Conservation (phyloP, 2,329 filamentous ascomycete species). For the Ceratocystis cubensis region DNA sequence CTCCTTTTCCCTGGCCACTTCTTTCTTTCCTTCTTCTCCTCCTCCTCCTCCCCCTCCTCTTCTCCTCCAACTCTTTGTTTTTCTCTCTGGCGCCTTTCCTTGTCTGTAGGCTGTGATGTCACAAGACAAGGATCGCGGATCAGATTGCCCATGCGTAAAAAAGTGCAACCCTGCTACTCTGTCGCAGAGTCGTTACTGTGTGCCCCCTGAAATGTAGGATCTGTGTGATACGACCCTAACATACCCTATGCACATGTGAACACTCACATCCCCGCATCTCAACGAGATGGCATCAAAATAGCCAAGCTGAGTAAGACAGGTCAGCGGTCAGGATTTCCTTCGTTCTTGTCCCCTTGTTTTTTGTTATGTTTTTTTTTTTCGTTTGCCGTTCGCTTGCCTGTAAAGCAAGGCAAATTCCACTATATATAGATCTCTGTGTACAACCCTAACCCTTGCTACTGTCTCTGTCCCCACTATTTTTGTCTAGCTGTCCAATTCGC, state of each 20-base stretch:
- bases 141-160: background rate
- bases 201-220: background rate
- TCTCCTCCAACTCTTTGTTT: background rate
- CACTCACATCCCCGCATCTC: background rate
- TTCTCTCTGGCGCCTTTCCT: background rate
- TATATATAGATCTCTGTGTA: background rate
- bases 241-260: background rate
- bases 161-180: background rate
- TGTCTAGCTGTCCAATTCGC: background rate
- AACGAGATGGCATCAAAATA: background rate
- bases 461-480: background rate
- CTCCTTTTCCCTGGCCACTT: background rate
- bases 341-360: background rate
- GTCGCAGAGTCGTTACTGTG: background rate
- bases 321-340: background rate
- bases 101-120: slow-evolving; percentile 2
- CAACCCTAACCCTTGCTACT: background rate
- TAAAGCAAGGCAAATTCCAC: no score
- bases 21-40: background rate
- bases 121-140: slow-evolving; percentile 1
- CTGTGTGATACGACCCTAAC: background rate
- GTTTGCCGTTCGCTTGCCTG: background rate
- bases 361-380: background rate
- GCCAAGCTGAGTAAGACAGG: background rate
- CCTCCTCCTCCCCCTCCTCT: background rate